Evolutionary conservation across 495 filamentous ascomycete species (phyloP).

Genomic region (Neurospora intermedia): DNA sequence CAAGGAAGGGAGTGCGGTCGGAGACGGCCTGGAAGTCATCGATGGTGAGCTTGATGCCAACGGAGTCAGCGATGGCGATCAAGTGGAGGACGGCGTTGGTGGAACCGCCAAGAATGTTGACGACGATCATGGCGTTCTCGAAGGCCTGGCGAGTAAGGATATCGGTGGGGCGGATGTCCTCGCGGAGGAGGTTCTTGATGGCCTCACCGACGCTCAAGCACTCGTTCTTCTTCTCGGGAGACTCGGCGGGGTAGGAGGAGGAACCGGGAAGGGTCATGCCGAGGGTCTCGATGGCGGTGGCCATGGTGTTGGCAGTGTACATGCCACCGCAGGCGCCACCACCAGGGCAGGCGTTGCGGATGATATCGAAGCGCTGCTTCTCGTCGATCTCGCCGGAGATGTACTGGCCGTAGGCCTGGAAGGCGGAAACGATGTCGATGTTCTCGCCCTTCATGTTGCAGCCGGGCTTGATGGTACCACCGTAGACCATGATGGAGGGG

Average conservation of each 20-base stretch:
- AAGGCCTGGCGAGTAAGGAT: constrained; percentile 88
- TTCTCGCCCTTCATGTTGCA: constrained; percentile 66
- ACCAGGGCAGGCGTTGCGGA: constrained; percentile 87
- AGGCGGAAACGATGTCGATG: constrained; percentile 92
- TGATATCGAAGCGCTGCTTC: constrained; percentile 85
- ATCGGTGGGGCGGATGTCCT: constrained; percentile 82
- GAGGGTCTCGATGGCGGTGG: constrained; percentile 89
- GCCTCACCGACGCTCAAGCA: constrained; percentile 76
- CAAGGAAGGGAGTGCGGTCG: constrained; percentile 83
- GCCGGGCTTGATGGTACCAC: constrained; percentile 86
- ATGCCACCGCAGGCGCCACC: constrained; percentile 93
- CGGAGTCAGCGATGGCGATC: constrained; percentile 90
- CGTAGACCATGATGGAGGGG: constrained; percentile 93
- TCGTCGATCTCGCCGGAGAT: constrained; percentile 84
- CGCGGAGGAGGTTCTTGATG: constrained; percentile 73
- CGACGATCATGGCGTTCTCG: constrained; percentile 92
- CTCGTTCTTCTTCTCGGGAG: constrained; percentile 73
- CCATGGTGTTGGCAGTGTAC: constrained; percentile 99
- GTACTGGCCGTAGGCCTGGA: constrained; percentile 96
- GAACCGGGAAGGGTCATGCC: constrained; percentile 93
- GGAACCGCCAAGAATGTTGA: constrained; percentile 90
- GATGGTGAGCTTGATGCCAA: constrained; percentile 86
- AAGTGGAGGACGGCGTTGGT: constrained; percentile 97
- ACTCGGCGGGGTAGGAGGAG: constrained; percentile 85
- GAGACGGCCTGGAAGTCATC: constrained; percentile 96